phyloP scores from a whole-genome alignment of 1,284 basidiomycete genomes.

The Tetrapyrgos nigripes region DNA sequence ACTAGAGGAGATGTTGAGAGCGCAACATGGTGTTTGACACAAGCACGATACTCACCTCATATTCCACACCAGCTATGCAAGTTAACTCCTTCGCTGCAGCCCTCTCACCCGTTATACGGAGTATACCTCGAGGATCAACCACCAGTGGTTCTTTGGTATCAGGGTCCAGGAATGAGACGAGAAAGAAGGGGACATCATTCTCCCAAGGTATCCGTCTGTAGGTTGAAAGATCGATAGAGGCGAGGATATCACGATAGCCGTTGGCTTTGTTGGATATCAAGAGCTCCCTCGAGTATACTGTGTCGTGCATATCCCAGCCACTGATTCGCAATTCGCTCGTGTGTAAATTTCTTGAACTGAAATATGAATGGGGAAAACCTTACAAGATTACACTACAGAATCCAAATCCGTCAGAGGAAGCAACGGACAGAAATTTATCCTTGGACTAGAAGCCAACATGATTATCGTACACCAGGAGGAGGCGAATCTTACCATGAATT shows the following conservation, averaged over 20 bases:
- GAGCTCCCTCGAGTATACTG: slow-evolving; percentile 84
- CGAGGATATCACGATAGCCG: slow-evolving; percentile 90
- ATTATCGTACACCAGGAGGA: slow-evolving; percentile 17
- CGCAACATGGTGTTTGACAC: not conserved
- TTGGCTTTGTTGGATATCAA: slow-evolving; percentile 90
- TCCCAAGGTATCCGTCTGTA: slow-evolving; percentile 94
- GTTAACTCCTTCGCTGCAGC: slow-evolving; percentile 58
- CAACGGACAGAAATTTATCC: slow-evolving; percentile 89
- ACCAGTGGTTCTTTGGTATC: slow-evolving; percentile 77
- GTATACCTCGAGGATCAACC: slow-evolving; percentile 87
- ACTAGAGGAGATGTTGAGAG: slow-evolving; percentile 51
- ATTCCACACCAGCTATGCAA: slow-evolving; percentile 87
- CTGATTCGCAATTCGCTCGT: slow-evolving; percentile 40
- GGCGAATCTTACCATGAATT: slow-evolving; percentile 75
- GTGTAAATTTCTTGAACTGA: slow-evolving; percentile 2
- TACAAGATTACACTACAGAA: slow-evolving; percentile 93
- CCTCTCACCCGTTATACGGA: slow-evolving; percentile 64
- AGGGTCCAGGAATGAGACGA: slow-evolving; percentile 89
- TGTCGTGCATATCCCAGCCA: slow-evolving; percentile 90
- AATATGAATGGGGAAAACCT: slow-evolving; percentile 37
- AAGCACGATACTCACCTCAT: slow-evolving; percentile 68
- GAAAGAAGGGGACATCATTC: slow-evolving; percentile 90
- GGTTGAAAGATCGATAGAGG: slow-evolving; percentile 84
- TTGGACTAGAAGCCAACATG: slow-evolving; percentile 64
- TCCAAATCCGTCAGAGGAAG: slow-evolving; percentile 85